Percentiles rank a stretch among this genome's conserved stretches.
Conservation (phyloP, 108 stramenopile species). For the Mediolabrus comicus region DNA sequence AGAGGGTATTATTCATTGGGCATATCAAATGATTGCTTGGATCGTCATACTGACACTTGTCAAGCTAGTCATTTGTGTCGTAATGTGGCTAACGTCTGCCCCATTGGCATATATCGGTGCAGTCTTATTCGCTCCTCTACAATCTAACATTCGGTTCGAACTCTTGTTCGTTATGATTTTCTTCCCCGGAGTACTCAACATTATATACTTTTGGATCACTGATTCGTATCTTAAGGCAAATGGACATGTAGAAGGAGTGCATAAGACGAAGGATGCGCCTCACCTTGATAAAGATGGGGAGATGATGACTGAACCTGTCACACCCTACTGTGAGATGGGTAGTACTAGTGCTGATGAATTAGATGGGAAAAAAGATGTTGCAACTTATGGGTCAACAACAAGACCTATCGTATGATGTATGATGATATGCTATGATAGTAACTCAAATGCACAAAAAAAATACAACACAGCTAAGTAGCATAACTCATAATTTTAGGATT, state of each 20-base stretch:
- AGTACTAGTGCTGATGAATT: conserved; percentile 21
- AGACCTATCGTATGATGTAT: background rate
- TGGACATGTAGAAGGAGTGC: conserved; percentile 49
- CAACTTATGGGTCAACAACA: conserved; percentile 9
- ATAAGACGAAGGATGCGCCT: conserved; percentile 49
- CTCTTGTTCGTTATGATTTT: conserved; percentile 92
- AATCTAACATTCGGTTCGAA: conserved; percentile 81
- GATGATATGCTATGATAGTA: background rate
- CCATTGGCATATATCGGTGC: conserved; percentile 67
- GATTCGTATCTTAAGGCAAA: conserved; percentile 85
- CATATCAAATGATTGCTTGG: conserved; percentile 77
- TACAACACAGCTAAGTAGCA: background rate
- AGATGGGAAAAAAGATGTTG: conserved; percentile 18
- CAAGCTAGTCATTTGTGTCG: conserved; percentile 75
- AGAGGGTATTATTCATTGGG: conserved; percentile 73
- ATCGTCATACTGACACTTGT: conserved; percentile 70
- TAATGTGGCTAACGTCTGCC: conserved; percentile 67
- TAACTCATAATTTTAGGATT: background rate
- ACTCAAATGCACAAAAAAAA: background rate
- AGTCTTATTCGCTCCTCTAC: conserved; percentile 76
- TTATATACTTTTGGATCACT: conserved; percentile 93
- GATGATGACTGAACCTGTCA: conserved; percentile 15
- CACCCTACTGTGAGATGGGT: conserved; percentile 42
- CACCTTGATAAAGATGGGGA: conserved; percentile 26
- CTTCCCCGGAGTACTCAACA: conserved; percentile 87